Base-by-base conservation (phyloP, 352 stramenopile genomes). In the Globisporangium nodosum region DNA sequence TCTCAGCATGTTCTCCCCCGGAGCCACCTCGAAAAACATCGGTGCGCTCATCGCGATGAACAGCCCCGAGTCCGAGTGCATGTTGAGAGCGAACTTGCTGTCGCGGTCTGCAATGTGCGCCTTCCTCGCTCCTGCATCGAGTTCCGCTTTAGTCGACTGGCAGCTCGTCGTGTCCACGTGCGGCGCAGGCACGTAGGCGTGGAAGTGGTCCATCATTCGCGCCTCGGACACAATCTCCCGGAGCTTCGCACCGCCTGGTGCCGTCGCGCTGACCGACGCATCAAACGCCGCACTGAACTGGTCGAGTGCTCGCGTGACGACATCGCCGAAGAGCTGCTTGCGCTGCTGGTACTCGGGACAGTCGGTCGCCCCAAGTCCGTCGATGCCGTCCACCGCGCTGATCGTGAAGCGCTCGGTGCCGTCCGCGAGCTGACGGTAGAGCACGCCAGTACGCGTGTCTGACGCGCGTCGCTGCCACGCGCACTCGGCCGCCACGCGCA, bases 31-130 rank as follows among this genome's bases (percentile, higher is more conserved):
- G 43, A 58, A 68, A 52, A 65, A 68, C 52, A 52, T 52, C 3
- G 57, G 62, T 2, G 62, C 33, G 30, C 56, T 63, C 62, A 68
- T 68, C 5, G 57, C 62, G 52, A 68, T 68, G 31, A 68, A 54
- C 39, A 68, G n/a, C 0, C 62, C 62, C 24, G 52, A 46, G 47
- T 68, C 57, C 47, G 62, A 68, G 52, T 68, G 62, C 62, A 68
- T 68, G 15, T 37, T 45, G 11, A 68, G 57, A 31, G 62, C 58
- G 45, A 63, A 58, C 6, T 30, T 37, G 6, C 20, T 2, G 5
- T 68, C 37, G 8, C 7, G 11, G 1, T 18, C 8, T 33, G 5
- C 12, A 40, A 11, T 21, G n/a, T 24, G 33, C 16, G 42, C 16
- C 5, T 47, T 15, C 7, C 8, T 37, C 35, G 39, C 45, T 46